A percentile compares a stretch with the other conserved stretches of the same genome.
Evolutionary conservation across 495 filamentous ascomycete genomes (phyloP).

Genomic region (Xylaria acuta): DNA sequence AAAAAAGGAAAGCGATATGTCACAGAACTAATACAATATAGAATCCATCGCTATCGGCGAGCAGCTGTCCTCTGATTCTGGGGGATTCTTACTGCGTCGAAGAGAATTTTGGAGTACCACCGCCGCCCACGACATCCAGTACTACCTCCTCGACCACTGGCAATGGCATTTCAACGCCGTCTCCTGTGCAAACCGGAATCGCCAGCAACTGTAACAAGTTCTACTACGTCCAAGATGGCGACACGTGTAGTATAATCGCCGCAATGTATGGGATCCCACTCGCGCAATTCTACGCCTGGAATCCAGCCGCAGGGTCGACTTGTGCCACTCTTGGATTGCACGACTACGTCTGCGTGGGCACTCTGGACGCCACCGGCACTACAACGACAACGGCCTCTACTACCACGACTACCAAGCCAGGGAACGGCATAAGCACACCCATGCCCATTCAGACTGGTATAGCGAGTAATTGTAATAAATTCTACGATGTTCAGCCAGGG

Average conservation of each 20-base stretch:
- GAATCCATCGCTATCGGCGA: too few relatives aligned
- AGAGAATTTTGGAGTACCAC: too few relatives aligned
- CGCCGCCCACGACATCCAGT: too few relatives aligned
- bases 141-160: too few relatives aligned
- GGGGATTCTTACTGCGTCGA: too few relatives aligned
- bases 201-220: constrained; percentile 49
- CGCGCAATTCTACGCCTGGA: constrained; percentile 43
- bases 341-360: constrained; percentile 24
- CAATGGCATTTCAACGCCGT: constrained; percentile 21
- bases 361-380: not conserved
- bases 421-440: constrained; percentile 26
- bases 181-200: constrained; percentile 46
- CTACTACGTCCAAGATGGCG: constrained; percentile 46
- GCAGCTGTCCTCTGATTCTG: too few relatives aligned
- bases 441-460: constrained; percentile 33
- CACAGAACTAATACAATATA: too few relatives aligned
- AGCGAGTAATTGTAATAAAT: not conserved
- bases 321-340: not conserved
- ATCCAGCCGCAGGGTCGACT: constrained; percentile 31
- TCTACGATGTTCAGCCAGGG: not conserved
- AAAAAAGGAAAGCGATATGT: too few relatives aligned
- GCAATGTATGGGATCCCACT: constrained; percentile 36
- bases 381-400: constrained; percentile 26
- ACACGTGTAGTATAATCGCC: constrained; percentile 51
- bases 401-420: constrained; percentile 3